phyloP scores from a whole-genome alignment of 495 filamentous ascomycete species.

The Entonaema liquescens region DNA sequence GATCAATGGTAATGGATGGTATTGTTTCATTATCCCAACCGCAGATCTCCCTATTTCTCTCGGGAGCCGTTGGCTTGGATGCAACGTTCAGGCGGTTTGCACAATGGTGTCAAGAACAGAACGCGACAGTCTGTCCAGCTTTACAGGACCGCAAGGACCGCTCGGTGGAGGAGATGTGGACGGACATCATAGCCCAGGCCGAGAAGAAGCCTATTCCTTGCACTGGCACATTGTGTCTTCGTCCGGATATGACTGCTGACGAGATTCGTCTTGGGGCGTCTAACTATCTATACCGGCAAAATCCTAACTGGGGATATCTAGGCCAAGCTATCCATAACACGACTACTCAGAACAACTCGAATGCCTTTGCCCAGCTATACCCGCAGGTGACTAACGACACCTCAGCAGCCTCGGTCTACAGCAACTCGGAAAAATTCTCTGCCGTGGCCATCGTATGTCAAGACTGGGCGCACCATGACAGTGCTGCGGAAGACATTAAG shows the following conservation, averaged over 20 bases:
- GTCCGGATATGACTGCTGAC: not conserved
- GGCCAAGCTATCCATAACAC: not conserved
- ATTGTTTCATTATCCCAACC: not conserved
- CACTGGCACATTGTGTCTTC: not conserved
- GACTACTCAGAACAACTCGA: not conserved
- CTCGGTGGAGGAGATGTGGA: too few relatives aligned
- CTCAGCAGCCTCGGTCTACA: not conserved
- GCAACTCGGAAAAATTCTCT: not conserved
- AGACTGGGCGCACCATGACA: not conserved
- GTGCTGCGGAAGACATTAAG: not conserved
- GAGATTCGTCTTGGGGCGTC: not conserved
- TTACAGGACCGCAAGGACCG: not conserved
- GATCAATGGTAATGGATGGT: not conserved
- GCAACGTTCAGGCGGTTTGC: not conserved
- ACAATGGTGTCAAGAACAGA: not conserved
- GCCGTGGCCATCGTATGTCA: not conserved
- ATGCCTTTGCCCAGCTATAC: not conserved
- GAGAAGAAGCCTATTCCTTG: not conserved
- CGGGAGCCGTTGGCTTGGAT: too few relatives aligned
- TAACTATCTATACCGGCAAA: not conserved
- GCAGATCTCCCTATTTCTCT: too few relatives aligned
- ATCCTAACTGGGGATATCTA: not conserved
- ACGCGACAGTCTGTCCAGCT: not conserved
- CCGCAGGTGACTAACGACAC: not conserved
- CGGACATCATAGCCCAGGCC: too few relatives aligned